These are phyloP conservation scores for Golubevia pallescens DNA, from an alignment of 1,284 basidiomycete species.

Conservation along the genomic window DNA sequence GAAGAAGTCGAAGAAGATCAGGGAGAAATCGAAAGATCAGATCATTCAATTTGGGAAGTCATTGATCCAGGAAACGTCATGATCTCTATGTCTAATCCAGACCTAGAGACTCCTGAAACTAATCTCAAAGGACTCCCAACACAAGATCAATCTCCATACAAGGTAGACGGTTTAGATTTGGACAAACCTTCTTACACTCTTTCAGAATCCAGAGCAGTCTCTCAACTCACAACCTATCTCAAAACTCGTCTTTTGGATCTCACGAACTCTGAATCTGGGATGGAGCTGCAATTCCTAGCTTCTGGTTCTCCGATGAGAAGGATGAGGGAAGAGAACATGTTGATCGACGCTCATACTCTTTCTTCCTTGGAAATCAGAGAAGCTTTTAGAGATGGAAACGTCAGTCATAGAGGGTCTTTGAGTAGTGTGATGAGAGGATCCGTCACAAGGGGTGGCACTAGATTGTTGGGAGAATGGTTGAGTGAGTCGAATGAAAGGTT, in stretches of 20 bases:
- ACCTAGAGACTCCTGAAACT: background rate
- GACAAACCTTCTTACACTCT: background rate
- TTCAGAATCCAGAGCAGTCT: slow-evolving; percentile 22
- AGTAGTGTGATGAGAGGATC: slow-evolving; percentile 48
- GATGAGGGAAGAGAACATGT: slow-evolving; percentile 25
- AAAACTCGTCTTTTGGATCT: slow-evolving; percentile 40
- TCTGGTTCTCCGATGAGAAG: slow-evolving; percentile 1
- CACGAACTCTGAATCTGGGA: background rate
- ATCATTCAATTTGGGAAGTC: slow-evolving; percentile 18
- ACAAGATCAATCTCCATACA: background rate
- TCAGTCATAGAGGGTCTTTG: slow-evolving; percentile 43
- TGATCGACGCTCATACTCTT: slow-evolving; percentile 56
- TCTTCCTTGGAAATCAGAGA: slow-evolving; percentile 48
- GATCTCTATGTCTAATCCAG: slow-evolving; percentile 2
- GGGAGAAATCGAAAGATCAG: background rate
- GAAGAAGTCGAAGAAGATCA: background rate
- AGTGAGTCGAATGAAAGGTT: slow-evolving; percentile 13
- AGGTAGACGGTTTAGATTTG: background rate
- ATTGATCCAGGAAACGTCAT: slow-evolving; percentile 3
- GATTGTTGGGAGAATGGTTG: slow-evolving; percentile 50
- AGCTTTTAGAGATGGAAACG: slow-evolving; percentile 16
- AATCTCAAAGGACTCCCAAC: background rate
- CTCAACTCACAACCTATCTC: slow-evolving; percentile 43
- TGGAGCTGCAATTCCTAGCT: background rate
- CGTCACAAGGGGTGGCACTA: slow-evolving; percentile 50